Conservation (phyloP, 305 asterid species). For the Fraxinus albicans region DNA sequence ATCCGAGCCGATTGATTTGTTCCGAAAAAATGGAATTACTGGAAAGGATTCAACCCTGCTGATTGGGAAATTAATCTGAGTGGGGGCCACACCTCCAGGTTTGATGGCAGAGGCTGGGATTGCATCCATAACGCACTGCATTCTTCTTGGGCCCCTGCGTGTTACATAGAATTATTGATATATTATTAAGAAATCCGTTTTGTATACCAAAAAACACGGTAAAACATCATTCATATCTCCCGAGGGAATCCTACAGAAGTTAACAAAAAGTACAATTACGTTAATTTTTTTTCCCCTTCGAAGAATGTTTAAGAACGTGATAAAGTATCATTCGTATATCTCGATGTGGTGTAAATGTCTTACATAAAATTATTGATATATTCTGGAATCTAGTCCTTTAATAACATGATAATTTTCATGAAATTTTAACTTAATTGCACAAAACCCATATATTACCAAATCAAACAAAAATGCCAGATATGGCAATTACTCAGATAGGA, state of each 20-base stretch:
- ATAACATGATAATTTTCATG: not conserved
- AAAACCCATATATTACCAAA: not conserved
- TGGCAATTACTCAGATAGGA: not conserved
- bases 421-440: not conserved
- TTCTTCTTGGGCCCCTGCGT: conserved; percentile 88
- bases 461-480: not conserved
- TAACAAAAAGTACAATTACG: not conserved
- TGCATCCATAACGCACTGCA: conserved; percentile 75
- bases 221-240: not conserved
- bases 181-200: not conserved
- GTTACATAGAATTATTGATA: not conserved
- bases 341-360: not conserved
- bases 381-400: not conserved
- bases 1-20: conserved; percentile 46
- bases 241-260: not conserved
- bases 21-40: conserved; percentile 42
- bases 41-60: conserved; percentile 49
- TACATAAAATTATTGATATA: not conserved
- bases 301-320: not conserved
- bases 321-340: not conserved
- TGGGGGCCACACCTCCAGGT: conserved; percentile 76
- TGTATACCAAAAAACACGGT: not conserved
- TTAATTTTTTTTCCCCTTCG: not conserved
- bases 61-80: conserved; percentile 54
- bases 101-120: conserved; percentile 69